Percentiles rank a stretch among this genome's conserved stretches.
Evolutionary conservation across 1,284 basidiomycete species (phyloP).

Genomic region (Termitomyces sp.): DNA sequence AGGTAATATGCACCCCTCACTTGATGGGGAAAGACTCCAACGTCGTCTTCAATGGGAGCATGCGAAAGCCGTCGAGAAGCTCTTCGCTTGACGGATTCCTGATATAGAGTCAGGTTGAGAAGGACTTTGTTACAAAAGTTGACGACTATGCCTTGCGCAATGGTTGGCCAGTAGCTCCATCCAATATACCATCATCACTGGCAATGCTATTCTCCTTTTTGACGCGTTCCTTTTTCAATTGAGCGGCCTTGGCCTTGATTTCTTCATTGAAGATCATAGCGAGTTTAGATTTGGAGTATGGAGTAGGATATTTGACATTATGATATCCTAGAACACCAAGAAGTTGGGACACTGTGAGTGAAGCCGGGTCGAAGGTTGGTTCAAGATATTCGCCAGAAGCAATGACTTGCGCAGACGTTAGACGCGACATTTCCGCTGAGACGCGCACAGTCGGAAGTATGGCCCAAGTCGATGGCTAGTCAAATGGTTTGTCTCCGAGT

Average conservation of each 20-base stretch:
- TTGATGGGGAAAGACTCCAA: conserved; percentile 42
- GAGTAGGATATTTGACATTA: conserved; percentile 70
- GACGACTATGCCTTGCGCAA: conserved; percentile 43
- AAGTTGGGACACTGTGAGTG: conserved; percentile 78
- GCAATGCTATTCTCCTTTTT: conserved; percentile 65
- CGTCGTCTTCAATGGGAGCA: conserved; percentile 34
- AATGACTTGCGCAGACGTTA: conserved; percentile 70
- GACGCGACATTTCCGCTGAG: conserved; percentile 51
- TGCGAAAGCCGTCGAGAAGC: conserved; percentile 50
- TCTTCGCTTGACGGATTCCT: conserved; percentile 36
- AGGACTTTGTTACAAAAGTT: conserved; percentile 1
- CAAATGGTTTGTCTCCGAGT: too few species aligned
- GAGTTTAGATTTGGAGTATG: conserved; percentile 84
- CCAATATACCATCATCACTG: conserved; percentile 75
- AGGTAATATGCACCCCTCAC: conserved; percentile 27
- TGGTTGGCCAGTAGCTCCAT: conserved; percentile 69
- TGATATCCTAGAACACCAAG: conserved; percentile 81
- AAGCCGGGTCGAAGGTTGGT: conserved; percentile 75
- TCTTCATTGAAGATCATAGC: conserved; percentile 76
- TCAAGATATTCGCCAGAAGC: conserved; percentile 76
- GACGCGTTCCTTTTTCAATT: conserved; percentile 61
- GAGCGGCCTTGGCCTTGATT: conserved; percentile 59
- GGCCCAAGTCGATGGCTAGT: not conserved
- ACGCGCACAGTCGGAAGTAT: not conserved
- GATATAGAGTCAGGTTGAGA: not conserved